Percentiles rank a stretch among this genome's conserved stretches.
Conservation (phyloP, 78 protist species). For the Isochrysis galbana region DNA sequence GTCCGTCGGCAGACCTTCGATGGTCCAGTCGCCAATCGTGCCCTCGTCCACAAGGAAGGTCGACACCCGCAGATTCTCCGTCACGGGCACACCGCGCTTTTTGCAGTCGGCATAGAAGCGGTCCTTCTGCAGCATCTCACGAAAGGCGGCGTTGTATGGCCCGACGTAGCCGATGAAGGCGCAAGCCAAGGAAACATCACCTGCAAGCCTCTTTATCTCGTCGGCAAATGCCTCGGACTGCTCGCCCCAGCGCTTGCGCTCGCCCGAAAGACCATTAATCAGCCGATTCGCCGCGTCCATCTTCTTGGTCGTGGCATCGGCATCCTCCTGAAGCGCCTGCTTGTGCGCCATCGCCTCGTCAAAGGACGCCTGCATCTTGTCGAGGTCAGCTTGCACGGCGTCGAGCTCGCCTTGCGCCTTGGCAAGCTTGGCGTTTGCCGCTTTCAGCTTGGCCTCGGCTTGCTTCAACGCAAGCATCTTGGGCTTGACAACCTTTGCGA, state of each 20-base stretch:
- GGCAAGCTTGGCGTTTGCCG: conserved; percentile 41
- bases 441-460: conserved; percentile 58
- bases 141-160: conserved; percentile 83
- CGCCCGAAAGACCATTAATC: conserved; percentile 83
- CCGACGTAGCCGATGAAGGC: conserved; percentile 88
- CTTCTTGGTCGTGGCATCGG: conserved; percentile 52
- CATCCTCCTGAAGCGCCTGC: conserved; percentile 77
- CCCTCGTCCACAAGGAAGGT: conserved; percentile 69
- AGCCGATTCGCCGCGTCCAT: conserved; percentile 78
- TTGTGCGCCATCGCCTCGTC: conserved; percentile 68
- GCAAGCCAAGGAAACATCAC: conserved; percentile 80
- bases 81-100: conserved; percentile 68
- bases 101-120: conserved; percentile 43
- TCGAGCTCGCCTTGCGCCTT: conserved; percentile 72
- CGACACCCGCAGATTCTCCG: conserved; percentile 54
- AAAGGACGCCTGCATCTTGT: conserved; percentile 60
- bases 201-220: conserved; percentile 66
- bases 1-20: conserved; percentile 89
- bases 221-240: conserved; percentile 65
- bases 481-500: conserved; percentile 79
- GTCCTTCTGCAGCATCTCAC: conserved; percentile 56
- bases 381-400: conserved; percentile 55
- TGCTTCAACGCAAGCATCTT: conserved; percentile 53
- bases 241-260: conserved; percentile 83
- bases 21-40: conserved; percentile 80